Base-by-base conservation (phyloP, 768 basidiomycete genomes). In the Termitomyces sp. region DNA sequence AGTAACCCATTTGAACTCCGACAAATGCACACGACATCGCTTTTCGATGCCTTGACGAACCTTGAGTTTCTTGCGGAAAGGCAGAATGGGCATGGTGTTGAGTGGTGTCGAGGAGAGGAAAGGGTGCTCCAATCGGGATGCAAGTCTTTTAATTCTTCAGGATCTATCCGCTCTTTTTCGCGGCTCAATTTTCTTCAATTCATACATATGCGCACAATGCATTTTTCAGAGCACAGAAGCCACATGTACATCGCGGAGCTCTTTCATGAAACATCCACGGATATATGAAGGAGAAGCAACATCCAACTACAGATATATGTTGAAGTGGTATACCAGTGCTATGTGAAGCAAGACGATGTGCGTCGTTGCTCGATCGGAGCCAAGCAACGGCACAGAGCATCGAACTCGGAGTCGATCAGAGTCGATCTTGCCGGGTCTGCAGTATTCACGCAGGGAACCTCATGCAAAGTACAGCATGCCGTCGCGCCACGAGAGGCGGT, bases 1-100 rank as follows among this genome's bases (percentile, higher is more conserved):
- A 59, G 58, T 56, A 33, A 64, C 38, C 32, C 58, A 62, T 65
- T 65, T 59, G 58, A 65, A 65, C 64, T 65, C 64, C 64, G 64
- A 65, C 61, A 57, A 56, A 38, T 51, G 20, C 8, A 57, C 58
- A 36, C 48, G 45, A 55, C 44, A 46, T 20, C 52, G 28, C 28
- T 28, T 28, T 28, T 28, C 33, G 9, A 9, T 55, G 46, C 36
- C 55, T 44, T 13, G 57, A 63, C 62, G 44, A 55, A 63, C 61
- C 61, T 57, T 46, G 16, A n/a, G 3, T 39, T 61, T 50, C 44
- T 33, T 49, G 33, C 54, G 40, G 38, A 61, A 61, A 57, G 12
- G 28, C 22, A 44, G 40, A 28, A 38, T 32, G 35, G 40, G 28
- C 55, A 61, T 61, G 55, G 40, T 39, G 20, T 15, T 28, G 38